phyloP scores from a whole-genome alignment of 352 stramenopile species.

The Blastocystis sp. region DNA sequence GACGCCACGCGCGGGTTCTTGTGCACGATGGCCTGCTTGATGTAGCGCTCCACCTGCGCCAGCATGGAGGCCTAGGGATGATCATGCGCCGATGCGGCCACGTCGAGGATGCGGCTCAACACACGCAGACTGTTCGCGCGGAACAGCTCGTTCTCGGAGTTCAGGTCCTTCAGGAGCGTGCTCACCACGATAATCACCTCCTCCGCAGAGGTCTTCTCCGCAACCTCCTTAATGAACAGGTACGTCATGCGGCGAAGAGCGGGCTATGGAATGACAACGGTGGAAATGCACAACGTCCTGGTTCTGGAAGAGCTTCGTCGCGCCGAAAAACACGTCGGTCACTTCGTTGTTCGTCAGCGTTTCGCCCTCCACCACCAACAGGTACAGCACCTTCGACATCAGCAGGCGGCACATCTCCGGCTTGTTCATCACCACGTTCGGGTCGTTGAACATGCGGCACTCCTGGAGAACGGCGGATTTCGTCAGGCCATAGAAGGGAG shows the following conservation, averaged over 20 bases:
- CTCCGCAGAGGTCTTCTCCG: slow-evolving; percentile 83
- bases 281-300: slow-evolving; percentile 80
- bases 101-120: slow-evolving; percentile 88
- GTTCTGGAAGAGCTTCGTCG: slow-evolving; percentile 99
- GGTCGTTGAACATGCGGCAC: slow-evolving; percentile 95
- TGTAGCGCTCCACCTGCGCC: slow-evolving; percentile 88
- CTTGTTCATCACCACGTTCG: slow-evolving; percentile 89
- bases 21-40: slow-evolving; percentile 98
- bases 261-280: slow-evolving; percentile 69
- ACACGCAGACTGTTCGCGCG: slow-evolving; percentile 96
- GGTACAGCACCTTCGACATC: slow-evolving; percentile 96
- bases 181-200: slow-evolving; percentile 96
- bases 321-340: slow-evolving; percentile 96
- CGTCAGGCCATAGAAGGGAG: slow-evolving; percentile 88
- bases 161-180: slow-evolving; percentile 99
- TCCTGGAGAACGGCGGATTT: slow-evolving; percentile 94
- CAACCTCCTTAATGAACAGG: slow-evolving; percentile 97
- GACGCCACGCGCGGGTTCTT: slow-evolving; percentile 91
- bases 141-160: slow-evolving; percentile 93
- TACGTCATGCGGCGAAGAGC: slow-evolving; percentile 97
- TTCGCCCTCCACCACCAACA: slow-evolving; percentile 90
- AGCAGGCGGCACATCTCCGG: slow-evolving; percentile 96
- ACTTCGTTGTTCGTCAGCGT: slow-evolving; percentile 90
- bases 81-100: slow-evolving; percentile 70
- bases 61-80: slow-evolving; percentile 79